Evolutionary conservation across 441 rosid genomes (phyloP).

Genomic region (Jatropha multifida): DNA sequence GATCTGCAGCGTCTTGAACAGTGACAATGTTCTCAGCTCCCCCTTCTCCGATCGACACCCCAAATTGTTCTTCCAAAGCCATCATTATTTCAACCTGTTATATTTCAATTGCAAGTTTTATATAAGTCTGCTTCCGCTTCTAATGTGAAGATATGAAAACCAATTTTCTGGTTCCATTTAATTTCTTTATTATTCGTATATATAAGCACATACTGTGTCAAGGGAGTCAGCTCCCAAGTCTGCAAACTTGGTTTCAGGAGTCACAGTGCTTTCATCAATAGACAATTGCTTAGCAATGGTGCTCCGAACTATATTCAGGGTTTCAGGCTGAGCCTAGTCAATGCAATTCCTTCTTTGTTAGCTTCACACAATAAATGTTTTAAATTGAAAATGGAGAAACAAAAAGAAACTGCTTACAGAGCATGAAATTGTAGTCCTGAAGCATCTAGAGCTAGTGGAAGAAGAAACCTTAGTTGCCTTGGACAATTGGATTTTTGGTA

Average conservation of each 20-base stretch:
- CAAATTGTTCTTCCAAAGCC: constrained; percentile 71
- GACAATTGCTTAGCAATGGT: constrained; percentile 70
- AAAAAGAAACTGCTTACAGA: constrained; percentile 32
- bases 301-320: constrained; percentile 51
- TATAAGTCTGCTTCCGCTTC: no score
- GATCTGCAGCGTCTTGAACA: constrained; percentile 66
- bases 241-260: constrained; percentile 63
- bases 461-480: constrained; percentile 25
- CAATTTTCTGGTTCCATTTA: no score
- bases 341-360: not conserved
- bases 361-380: not conserved
- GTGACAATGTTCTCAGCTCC: constrained; percentile 61
- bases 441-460: constrained; percentile 32
- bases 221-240: constrained; percentile 81
- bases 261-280: constrained; percentile 45
- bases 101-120: not conserved
- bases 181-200: no score
- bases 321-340: constrained; percentile 46
- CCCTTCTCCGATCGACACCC: constrained; percentile 54
- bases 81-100: constrained; percentile 61
- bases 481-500: constrained; percentile 31
- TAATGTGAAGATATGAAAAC: no score
- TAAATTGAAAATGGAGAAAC: no score
- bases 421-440: constrained; percentile 43
- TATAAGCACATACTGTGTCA: constrained; percentile 40